Base-by-base conservation (phyloP, 2,329 filamentous ascomycete species). In the Trichoderma arundinaceum region DNA sequence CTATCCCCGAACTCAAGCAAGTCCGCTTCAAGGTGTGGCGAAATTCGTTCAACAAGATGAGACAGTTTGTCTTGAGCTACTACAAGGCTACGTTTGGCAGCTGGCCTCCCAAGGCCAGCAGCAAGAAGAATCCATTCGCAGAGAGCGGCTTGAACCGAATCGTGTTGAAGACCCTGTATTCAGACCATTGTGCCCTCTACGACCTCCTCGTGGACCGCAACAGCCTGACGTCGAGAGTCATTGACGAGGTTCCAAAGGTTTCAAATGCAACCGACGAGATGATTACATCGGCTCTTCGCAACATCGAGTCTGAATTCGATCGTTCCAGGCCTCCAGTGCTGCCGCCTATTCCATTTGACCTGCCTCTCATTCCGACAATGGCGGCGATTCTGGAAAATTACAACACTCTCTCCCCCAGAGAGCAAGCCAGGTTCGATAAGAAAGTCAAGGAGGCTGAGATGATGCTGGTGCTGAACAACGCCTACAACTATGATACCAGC, bases 71-170 rank as follows among this genome's bases (percentile, higher is more conserved):
- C 17, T 81, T 93, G 58, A 81, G 83, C 69, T 89, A 93, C 76
- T 88, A 88, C 74, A 88, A 86, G 75, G 73, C 79, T 12, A 79
- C 81, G 4, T 84, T 88, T 64, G 85, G 85, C 19, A 88, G 84
- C 75, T 96, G 94, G 94, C 94, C 95, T 2, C 94, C 95, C 8
- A 96, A 95, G 76, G 92, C 93, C 1, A 90, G 86, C 72, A 94
- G 89, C 71, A 96, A 96, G 83, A 97, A 96, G 84, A 96, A 97
- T 74, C 86, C 89, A 0, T 92, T 97, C 69, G 89, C 91, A 33
- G 92, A 94, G 71, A 91, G 88, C 70, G 94, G 94, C 0, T 83
- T 98, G 22, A 97, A 97, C 76, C 86, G 95, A 28, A 79, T 92
- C 51, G 92, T 97, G 6, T 81, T 97, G 48, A 88, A 88, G 74